Evolutionary conservation across 2,329 filamentous ascomycete species (phyloP), one percentile per base, ranked within the genome.

Genomic region (Harringtonia aguacate): DNA sequence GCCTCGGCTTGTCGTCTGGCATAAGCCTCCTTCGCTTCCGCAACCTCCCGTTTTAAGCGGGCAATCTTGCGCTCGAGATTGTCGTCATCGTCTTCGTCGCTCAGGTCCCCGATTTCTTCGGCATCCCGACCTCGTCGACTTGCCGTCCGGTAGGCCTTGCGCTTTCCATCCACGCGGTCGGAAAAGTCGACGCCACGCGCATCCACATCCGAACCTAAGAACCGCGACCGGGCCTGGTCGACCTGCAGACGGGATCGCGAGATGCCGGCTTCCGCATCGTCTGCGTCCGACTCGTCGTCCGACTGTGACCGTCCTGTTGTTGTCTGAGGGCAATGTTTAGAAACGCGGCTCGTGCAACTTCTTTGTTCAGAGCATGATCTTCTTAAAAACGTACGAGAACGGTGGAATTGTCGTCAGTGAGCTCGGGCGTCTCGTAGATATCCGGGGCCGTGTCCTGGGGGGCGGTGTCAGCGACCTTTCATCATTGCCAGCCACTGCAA

Each of bases 401-500:
- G 39, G 88, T 95, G 20, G 88, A 94, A 50, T 79, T 84, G 62
- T 94, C 89, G 58, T 95, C 87, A 45, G 84, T 90, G 52, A 95
- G 70, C 45, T 94, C 89, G 52, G 90, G 89, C 15, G 92, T 97
- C 65, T 97, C 90, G 70, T 95, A 97, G 56, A 95, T 86, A 58
- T 97, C 92, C 52, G 89, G 89, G 24, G 89, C 88, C 44, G 83
- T 84, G 65, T 95, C 89, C 85, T 94, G 53, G 43, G n/a, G n/a
- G n/a, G n/a, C n/a, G n/a, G n/a, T n/a, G n/a, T n/a, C n/a, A n/a
- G n/a, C n/a, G n/a, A n/a, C n/a, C n/a, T n/a, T n/a, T n/a, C n/a
- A n/a, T n/a, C n/a, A n/a, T n/a, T n/a, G n/a, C n/a, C n/a, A 39
- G 18, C 10, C 18, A 8, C 9, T 13, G 4, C 9, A 9, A 20